Percentiles rank a stretch among this genome's conserved stretches.
Conservation (phyloP, 1,139 yeast species). For the Pichia sp. region DNA sequence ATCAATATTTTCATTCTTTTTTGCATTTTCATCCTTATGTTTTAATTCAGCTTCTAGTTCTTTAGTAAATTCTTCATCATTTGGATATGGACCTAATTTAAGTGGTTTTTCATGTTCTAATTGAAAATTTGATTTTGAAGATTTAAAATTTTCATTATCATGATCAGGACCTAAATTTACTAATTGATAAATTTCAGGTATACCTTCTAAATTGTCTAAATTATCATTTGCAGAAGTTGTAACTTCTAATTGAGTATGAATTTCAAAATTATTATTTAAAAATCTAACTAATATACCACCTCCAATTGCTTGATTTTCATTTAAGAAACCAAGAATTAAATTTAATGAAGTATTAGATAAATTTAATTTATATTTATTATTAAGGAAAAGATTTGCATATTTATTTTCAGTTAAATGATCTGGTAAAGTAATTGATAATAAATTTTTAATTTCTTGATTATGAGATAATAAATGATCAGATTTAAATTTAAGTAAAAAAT, state of each 20-base stretch:
- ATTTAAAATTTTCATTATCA: conserved; percentile 18
- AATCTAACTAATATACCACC: conserved; percentile 82
- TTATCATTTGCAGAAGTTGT: conserved; percentile 26
- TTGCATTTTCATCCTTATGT: conserved; percentile 46
- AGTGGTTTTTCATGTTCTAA: conserved; percentile 64
- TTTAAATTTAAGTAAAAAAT: conserved; percentile 68
- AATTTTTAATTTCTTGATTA: conserved; percentile 64
- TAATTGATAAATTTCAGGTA: conserved; percentile 30
- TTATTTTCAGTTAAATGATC: conserved; percentile 82
- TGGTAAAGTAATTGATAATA: conserved; percentile 68
- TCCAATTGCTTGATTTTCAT: conserved; percentile 88
- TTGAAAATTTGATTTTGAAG: conserved; percentile 14
- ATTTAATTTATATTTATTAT: conserved; percentile 65
- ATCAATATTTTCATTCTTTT: conserved; percentile 32
- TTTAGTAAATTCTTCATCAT: conserved; percentile 76
- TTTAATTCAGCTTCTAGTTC: conserved; percentile 82
- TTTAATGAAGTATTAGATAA: conserved; percentile 84
- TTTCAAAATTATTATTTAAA: conserved; percentile 78
- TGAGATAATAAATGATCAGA: conserved; percentile 72
- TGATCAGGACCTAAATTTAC: conserved; percentile 21
- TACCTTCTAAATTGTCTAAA: conserved; percentile 28
- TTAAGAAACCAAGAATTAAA: conserved; percentile 74
- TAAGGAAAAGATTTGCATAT: conserved; percentile 67
- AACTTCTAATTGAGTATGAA: conserved; percentile 47
- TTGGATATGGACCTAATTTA: conserved; percentile 74